Evolutionary conservation across 2,329 filamentous ascomycete genomes (phyloP).

Genomic region (Blastomyces percursus): DNA sequence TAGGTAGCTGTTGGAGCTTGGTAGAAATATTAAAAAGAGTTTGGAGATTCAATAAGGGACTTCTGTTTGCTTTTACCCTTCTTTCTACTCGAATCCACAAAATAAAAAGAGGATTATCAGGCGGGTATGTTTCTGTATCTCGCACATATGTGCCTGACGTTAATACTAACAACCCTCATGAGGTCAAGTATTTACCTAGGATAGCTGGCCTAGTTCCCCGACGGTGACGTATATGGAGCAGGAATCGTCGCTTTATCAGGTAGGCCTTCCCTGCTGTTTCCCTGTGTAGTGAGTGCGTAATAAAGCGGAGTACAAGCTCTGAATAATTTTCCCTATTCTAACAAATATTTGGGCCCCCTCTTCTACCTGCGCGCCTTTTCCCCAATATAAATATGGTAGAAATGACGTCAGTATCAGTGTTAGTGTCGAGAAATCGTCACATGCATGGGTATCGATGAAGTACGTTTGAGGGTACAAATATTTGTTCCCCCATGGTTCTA

Average conservation of each 20-base stretch:
- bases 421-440: no score
- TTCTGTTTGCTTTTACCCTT: not conserved
- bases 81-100: not conserved
- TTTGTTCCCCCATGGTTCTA: not conserved
- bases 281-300: not conserved
- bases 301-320: not conserved
- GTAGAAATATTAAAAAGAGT: not conserved
- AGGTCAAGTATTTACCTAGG: not conserved
- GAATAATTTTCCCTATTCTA: not conserved
- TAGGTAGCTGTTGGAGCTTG: not conserved
- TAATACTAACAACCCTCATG: not conserved
- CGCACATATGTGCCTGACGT: not conserved
- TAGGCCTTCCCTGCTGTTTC: not conserved
- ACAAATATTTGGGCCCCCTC: not conserved
- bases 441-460: no score
- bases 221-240: slow-evolving; percentile 2
- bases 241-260: not conserved
- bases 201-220: not conserved
- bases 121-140: not conserved
- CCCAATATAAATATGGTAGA: not conserved
- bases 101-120: not conserved
- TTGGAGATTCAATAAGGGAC: not conserved
- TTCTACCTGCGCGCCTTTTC: not conserved
- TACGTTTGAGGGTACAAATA: no score
- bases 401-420: not conserved